Evolutionary conservation across 176 grass and related monocot genomes (phyloP).

Genomic region (Carex parvula): DNA sequence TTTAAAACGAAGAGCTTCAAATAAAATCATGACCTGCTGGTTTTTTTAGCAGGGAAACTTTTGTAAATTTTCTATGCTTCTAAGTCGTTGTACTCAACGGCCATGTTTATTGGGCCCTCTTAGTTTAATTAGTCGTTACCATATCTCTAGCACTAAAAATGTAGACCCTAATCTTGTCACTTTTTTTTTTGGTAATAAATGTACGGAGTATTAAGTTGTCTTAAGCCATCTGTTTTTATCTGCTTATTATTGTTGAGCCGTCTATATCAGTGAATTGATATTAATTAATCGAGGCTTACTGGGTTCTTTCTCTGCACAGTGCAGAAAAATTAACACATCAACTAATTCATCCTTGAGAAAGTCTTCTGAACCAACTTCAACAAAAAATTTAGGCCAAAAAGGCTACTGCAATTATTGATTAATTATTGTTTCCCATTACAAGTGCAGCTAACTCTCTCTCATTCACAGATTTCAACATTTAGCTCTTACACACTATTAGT

Average conservation of each 20-base stretch:
- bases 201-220: not conserved
- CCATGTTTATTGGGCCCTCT: slow-evolving; percentile 6
- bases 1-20: not conserved
- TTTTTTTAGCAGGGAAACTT: not conserved
- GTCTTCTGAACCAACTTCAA: not conserved
- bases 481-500: not conserved
- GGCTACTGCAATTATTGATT: not conserved
- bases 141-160: slow-evolving; percentile 9
- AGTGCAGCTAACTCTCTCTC: not conserved
- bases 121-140: slow-evolving; percentile 4
- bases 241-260: not conserved
- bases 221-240: not conserved
- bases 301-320: not conserved
- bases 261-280: slow-evolving; percentile 3
- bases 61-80: slow-evolving; percentile 15
- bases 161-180: not conserved
- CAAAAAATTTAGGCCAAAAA: not conserved
- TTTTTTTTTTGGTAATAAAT: slow-evolving; percentile 14
- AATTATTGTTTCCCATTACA: not conserved
- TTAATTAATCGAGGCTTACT: not conserved
- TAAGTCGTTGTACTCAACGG: not conserved
- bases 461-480: not conserved
- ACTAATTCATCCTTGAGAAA: not conserved
- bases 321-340: not conserved
- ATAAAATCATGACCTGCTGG: slow-evolving; percentile 1